Evolutionary conservation across 768 basidiomycete genomes (phyloP).

Genomic region (Phanerochaete carnosa): DNA sequence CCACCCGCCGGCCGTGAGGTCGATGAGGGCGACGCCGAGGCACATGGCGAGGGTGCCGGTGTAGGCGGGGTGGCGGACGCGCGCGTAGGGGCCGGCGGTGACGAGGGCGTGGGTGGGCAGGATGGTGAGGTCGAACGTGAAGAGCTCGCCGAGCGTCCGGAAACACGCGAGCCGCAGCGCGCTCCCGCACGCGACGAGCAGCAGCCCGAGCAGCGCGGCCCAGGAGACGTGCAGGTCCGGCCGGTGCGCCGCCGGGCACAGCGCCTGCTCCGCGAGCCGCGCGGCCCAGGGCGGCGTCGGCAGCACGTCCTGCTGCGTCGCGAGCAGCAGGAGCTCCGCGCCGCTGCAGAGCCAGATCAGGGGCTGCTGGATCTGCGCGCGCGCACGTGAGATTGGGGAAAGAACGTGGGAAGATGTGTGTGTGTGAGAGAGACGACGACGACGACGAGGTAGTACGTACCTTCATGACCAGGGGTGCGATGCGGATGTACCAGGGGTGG

Average conservation of each 20-base stretch:
- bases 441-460: slow-evolving; percentile 24
- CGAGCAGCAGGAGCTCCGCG: slow-evolving; percentile 21
- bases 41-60: slow-evolving; percentile 15
- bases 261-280: slow-evolving; percentile 6
- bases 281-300: background rate
- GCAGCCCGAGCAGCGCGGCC: slow-evolving; percentile 5
- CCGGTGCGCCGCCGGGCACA: slow-evolving; percentile 9
- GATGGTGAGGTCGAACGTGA: slow-evolving; percentile 33
- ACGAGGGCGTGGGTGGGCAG: slow-evolving; percentile 28
- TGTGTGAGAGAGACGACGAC: background rate
- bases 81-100: slow-evolving; percentile 32
- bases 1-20: slow-evolving; percentile 17
- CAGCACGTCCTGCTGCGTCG: slow-evolving; percentile 9
- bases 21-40: slow-evolving; percentile 14
- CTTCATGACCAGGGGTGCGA: slow-evolving; percentile 56
- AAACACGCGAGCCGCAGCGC: slow-evolving; percentile 25
- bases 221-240: slow-evolving; percentile 4
- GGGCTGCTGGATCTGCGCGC: slow-evolving; percentile 43
- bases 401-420: no score
- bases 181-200: slow-evolving; percentile 8
- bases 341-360: slow-evolving; percentile 38
- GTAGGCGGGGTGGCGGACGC: slow-evolving; percentile 36
- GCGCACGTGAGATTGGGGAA: no score
- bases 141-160: slow-evolving; percentile 29
- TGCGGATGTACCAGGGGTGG: slow-evolving; percentile 48